phyloP scores from a whole-genome alignment of 2,329 filamentous ascomycete species.

The Emergomyces africanus region DNA sequence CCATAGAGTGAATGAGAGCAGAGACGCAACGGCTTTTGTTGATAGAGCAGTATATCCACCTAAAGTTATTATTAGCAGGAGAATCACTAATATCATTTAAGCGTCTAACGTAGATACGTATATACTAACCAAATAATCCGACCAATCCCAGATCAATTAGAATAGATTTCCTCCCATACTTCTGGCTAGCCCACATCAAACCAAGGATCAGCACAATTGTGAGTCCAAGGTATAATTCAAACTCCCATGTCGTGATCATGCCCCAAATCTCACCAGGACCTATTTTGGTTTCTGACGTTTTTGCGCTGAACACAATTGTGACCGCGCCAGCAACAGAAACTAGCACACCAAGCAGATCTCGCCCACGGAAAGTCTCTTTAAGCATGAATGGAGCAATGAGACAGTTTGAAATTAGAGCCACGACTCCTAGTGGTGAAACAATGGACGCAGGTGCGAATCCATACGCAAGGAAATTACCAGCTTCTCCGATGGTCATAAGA shows the following conservation, averaged over 20 bases:
- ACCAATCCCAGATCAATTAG: constrained; percentile 89
- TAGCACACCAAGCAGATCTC: constrained; percentile 79
- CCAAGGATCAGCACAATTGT: constrained; percentile 59
- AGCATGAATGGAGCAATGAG: constrained; percentile 91
- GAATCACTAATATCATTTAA: constrained; percentile 5
- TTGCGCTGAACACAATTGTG: constrained; percentile 84
- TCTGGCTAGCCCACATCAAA: constrained; percentile 71
- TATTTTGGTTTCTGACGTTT: constrained; percentile 76
- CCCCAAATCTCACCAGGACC: constrained; percentile 83
- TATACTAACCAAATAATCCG: constrained; percentile 67
- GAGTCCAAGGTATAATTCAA: constrained; percentile 77
- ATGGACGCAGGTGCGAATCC: constrained; percentile 96
- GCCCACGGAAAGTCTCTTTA: constrained; percentile 72
- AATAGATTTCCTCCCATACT: constrained; percentile 74
- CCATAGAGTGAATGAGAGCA: constrained; percentile 83
- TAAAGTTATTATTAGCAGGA: constrained; percentile 20
- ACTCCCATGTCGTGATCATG: constrained; percentile 75
- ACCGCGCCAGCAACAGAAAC: constrained; percentile 81
- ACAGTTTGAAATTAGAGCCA: constrained; percentile 91
- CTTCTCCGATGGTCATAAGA: constrained; percentile 84
- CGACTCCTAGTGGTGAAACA: constrained; percentile 91
- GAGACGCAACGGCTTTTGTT: constrained; percentile 90
- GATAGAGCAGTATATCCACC: constrained; percentile 93
- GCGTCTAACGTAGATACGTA: neutral
- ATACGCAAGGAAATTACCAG: constrained; percentile 93